phyloP scores from a whole-genome alignment of 2,329 filamentous ascomycete genomes.

The Macrophomina phaseolina region DNA sequence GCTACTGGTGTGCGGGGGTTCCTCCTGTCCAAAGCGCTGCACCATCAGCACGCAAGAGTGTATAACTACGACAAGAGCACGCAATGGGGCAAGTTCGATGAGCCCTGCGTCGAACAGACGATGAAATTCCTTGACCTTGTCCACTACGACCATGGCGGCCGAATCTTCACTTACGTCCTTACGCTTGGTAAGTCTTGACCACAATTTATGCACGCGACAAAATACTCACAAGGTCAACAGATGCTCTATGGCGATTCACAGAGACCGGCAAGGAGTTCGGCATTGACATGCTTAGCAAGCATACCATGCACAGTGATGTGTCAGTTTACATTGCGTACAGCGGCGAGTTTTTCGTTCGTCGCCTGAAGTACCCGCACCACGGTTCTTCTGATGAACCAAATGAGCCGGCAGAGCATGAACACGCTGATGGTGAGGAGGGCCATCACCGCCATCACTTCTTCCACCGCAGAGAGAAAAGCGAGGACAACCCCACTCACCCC shows the following conservation, averaged over 20 bases:
- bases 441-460: not conserved
- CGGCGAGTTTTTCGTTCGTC: constrained; percentile 89
- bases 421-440: constrained; percentile 16
- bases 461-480: constrained; percentile 15
- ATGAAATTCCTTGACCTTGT: constrained; percentile 83
- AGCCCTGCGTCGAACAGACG: constrained; percentile 73
- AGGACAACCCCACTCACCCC: constrained; percentile 55
- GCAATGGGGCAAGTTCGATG: constrained; percentile 69
- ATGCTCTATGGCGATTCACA: constrained; percentile 86
- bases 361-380: constrained; percentile 60
- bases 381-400: constrained; percentile 41
- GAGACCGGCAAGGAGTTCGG: constrained; percentile 96
- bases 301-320: constrained; percentile 96
- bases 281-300: constrained; percentile 90
- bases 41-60: constrained; percentile 86
- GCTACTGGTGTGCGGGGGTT: constrained; percentile 77
- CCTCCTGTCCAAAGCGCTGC: constrained; percentile 81
- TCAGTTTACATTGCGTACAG: constrained; percentile 89
- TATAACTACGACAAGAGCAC: constrained; percentile 87
- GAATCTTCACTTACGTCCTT: constrained; percentile 90
- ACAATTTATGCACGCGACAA: not conserved
- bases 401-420: constrained; percentile 28
- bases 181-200: constrained; percentile 59
- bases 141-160: constrained; percentile 83
- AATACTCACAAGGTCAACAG: constrained; percentile 41